Evolutionary conservation across 352 stramenopile genomes (phyloP).

Genomic region (Globisporangium yorkense): DNA sequence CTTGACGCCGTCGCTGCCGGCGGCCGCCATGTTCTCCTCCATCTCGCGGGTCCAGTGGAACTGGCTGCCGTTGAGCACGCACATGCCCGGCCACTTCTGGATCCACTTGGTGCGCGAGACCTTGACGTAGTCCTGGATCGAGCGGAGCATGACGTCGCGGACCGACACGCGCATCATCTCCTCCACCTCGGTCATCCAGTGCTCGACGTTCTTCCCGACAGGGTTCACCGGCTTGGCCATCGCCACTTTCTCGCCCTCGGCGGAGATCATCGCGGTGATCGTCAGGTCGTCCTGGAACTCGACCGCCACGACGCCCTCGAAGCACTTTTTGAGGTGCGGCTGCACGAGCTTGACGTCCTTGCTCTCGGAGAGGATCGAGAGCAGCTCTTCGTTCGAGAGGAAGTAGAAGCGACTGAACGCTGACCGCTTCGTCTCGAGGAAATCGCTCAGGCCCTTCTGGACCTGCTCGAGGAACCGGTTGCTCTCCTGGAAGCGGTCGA

Average conservation of each 20-base stretch:
- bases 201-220: constrained; percentile 92
- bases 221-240: constrained; percentile 87
- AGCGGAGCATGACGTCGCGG: constrained; percentile 87
- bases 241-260: constrained; percentile 87
- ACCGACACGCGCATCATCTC: constrained; percentile 91
- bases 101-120: constrained; percentile 93
- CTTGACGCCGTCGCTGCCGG: constrained; percentile 84
- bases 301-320: constrained; percentile 92
- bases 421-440: constrained; percentile 92
- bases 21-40: constrained; percentile 79
- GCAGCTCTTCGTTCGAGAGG: constrained; percentile 92
- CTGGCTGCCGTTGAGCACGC: constrained; percentile 93
- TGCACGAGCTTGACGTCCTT: constrained; percentile 95
- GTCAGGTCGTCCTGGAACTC: constrained; percentile 89
- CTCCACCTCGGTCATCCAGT: constrained; percentile 95
- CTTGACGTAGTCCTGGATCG: constrained; percentile 90
- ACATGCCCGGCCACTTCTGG: constrained; percentile 92
- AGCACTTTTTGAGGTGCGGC: constrained; percentile 94
- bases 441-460: constrained; percentile 93
- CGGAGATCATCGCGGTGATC: constrained; percentile 90
- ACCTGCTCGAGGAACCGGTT: constrained; percentile 95
- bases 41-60: constrained; percentile 95
- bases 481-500: constrained; percentile 90
- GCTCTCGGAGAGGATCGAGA: constrained; percentile 94
- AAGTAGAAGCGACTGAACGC: constrained; percentile 95